Evolutionary conservation across 1,139 yeast genomes (phyloP), one percentile per base, ranked within the genome.

Genomic region (Geotrichum carabidarum): DNA sequence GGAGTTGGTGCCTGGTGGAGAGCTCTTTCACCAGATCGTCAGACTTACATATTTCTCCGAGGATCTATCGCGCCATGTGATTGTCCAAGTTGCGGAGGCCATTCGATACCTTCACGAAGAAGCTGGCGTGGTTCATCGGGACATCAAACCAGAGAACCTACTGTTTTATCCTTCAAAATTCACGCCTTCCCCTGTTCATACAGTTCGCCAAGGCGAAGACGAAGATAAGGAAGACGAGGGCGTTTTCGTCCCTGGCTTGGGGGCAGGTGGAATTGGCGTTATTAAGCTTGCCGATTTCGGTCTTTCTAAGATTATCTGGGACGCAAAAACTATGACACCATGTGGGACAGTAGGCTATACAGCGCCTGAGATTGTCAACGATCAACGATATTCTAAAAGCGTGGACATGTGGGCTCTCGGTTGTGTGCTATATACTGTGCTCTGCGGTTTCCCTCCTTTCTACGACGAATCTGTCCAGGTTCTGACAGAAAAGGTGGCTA

Each of bases 331-430:
- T 30, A 84, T 83, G 74, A 86, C 95, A 0, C 95, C 95, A 0
- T 89, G 95, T 67, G 96, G 96, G 42, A 87, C 95, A 1, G 90
- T 87, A 36, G 94, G 94, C 1, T 87, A 87, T 67, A 88, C 97
- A 1, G 96, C 96, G 0, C 98, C 97, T 0, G 98, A 91, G 69
- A 94, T 90, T 51, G 95, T 91, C 46, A 82, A 80, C 65, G 94
- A 86, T 67, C 89, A 88, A 69, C 78, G 81, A 57, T 91, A 91
- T 66, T 86, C 95, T 5, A 89, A 87, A 73, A 80, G 90, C 49
- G 98, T 91, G 18, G 98, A 91, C 69, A 86, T 91, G 81, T 91
- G 97, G 97, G 95, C 96, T 5, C 74, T 91, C 53, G 98, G 98
- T 0, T 91, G 98, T 70, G 94, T 91, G 8, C 71, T 91, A 59